Evolutionary conservation across 495 filamentous ascomycete genomes (phyloP), one percentile per base, ranked within the genome.

Genomic region (Collariella sp.): DNA sequence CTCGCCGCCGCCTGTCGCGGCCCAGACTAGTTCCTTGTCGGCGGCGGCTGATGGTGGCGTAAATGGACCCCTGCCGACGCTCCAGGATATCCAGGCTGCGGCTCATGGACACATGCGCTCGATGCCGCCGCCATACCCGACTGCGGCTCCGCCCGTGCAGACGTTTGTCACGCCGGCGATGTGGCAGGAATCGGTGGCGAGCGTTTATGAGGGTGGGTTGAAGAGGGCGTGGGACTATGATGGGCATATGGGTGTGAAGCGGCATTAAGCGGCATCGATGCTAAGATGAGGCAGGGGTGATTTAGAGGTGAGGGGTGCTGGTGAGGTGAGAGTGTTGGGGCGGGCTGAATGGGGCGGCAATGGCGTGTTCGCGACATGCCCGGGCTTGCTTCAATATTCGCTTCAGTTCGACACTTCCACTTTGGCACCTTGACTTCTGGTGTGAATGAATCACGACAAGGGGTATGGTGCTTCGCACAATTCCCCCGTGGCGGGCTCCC

Each of bases 101-200:
- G 75, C 72, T 38, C 67, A 76, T 50, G 72, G 70, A 23, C 62
- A 78, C 35, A 70, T 79, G 19, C 80, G 79, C 9, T 70, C 79
- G 1, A 65, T 84, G 18, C 70, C 77, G 7, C 74, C 76, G 22
- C 75, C 81, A 43, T 81, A 82, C 52, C 74, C 74, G 31, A 68
- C 76, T 12, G 72, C 80, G 15, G 79, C 76, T 7, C 67, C 73
- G 18, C n/a, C n/a, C n/a, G n/a, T n/a, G n/a, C 71, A 74, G 57
- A 76, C 83, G 15, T 84, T 94, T 58, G 88, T 98, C 52, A 95
- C 88, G 12, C 89, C 93, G 11, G 85, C 85, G 55, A 95, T 96
- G 81, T 98, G 93, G 93, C 91, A 95, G 68, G 87, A 95, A 62
- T 89, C 83, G 41, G 91, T 98, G 59, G 91, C 94, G 13, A 89